phyloP scores from a whole-genome alignment of 768 basidiomycete genomes.

The Lactifluus subvellereus region DNA sequence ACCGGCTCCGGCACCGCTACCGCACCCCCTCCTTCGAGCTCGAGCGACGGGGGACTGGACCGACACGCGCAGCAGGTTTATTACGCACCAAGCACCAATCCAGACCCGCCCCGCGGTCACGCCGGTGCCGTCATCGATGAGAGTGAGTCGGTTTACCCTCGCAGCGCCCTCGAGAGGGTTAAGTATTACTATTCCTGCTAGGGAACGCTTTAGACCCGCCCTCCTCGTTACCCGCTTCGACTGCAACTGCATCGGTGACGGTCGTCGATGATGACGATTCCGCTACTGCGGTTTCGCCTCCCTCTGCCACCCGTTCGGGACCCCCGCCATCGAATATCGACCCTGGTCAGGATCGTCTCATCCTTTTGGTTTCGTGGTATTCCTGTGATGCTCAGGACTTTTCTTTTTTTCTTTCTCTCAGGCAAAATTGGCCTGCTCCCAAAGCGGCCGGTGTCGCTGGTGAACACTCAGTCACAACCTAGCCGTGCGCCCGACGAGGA shows the following conservation, averaged over 20 bases:
- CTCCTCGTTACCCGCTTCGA: neutral
- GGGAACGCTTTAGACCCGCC: neutral
- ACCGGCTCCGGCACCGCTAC: neutral
- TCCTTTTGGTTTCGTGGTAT: neutral
- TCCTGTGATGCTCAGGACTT: neutral
- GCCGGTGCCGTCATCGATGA: neutral
- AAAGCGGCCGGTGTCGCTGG: constrained; percentile 28
- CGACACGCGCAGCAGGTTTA: constrained; percentile 21
- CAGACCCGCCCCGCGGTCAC: neutral
- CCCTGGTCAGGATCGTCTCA: constrained; percentile 10
- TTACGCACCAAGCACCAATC: constrained; percentile 17
- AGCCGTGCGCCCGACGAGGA: constrained; percentile 16
- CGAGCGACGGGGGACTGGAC: constrained; percentile 1
- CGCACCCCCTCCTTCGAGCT: neutral
- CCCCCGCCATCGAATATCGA: constrained; percentile 19
- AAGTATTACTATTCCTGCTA: neutral
- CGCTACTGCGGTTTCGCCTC: neutral
- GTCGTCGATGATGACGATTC: neutral
- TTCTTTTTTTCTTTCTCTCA: neutral
- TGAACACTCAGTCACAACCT: constrained; percentile 4
- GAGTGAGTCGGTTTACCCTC: neutral
- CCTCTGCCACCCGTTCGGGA: constrained; percentile 7
- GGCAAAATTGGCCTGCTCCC: constrained; percentile 29
- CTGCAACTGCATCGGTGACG: neutral
- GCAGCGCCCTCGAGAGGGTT: too few relatives aligned